Evolutionary conservation across 257 asterid species (phyloP).

Genomic region (Gynochthodes officinalis): DNA sequence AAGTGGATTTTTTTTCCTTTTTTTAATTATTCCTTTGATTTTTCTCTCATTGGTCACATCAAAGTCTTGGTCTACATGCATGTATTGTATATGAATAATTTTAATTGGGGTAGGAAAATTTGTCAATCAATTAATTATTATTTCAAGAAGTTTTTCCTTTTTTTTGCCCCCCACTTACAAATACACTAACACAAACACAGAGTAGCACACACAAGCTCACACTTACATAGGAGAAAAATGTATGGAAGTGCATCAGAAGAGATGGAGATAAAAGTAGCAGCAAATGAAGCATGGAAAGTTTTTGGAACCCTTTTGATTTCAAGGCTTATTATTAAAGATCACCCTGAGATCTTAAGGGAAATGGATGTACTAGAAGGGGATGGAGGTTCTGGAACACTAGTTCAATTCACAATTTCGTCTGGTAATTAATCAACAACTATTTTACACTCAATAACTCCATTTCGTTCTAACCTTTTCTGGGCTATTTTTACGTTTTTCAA

Average conservation of each 20-base stretch:
- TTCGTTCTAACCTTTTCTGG: no score
- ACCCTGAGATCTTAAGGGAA: neutral
- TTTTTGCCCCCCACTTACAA: neutral
- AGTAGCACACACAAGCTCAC: no score
- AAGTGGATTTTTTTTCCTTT: neutral
- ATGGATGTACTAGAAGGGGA: slow-evolving; percentile 18
- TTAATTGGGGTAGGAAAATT: neutral
- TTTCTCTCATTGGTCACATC: neutral
- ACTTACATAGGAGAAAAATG: slow-evolving; percentile 6
- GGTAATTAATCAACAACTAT: neutral
- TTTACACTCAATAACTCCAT: no score
- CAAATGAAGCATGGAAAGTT: slow-evolving; percentile 62
- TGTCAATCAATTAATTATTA: neutral
- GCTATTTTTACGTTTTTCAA: no score
- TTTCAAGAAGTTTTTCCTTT: no score
- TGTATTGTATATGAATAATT: no score
- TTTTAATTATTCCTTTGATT: neutral
- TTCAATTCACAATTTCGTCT: slow-evolving; percentile 7
- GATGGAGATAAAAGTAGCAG: slow-evolving; percentile 36
- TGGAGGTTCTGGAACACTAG: slow-evolving; percentile 19
- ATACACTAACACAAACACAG: neutral
- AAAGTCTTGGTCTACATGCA: neutral
- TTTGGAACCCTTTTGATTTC: slow-evolving; percentile 36
- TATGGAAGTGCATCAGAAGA: slow-evolving; percentile 41
- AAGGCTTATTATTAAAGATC: neutral